Conservation (phyloP, 164 flowering plant genomes). For the Aristolochia fimbriata region DNA sequence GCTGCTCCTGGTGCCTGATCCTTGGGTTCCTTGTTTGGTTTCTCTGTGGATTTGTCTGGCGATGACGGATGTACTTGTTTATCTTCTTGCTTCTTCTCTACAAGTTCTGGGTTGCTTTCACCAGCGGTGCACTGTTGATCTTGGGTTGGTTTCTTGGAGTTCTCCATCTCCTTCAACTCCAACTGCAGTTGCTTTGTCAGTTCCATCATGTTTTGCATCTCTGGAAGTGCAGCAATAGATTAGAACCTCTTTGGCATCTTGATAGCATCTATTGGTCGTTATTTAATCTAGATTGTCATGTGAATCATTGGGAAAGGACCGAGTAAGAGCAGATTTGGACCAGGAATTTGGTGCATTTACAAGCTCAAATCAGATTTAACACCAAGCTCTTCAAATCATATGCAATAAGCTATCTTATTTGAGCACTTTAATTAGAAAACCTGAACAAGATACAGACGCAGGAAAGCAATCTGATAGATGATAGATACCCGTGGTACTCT, state of each 20-base stretch:
- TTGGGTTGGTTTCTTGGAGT: slow-evolving; percentile 14
- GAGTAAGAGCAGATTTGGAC: not conserved
- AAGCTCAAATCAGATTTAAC: not conserved
- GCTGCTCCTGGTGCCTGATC: not conserved
- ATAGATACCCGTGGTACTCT: not conserved
- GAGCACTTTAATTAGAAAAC: not conserved
- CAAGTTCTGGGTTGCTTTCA: not conserved
- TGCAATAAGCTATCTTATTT: not conserved
- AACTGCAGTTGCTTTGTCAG: slow-evolving; percentile 29
- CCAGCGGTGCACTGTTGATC: slow-evolving; percentile 8
- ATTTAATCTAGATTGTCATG: no score
- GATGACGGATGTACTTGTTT: not conserved
- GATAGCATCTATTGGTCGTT: not conserved
- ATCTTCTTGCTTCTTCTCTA: not conserved
- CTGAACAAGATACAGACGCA: not conserved
- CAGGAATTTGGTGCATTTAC: not conserved
- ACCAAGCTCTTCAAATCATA: not conserved
- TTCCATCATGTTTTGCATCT: slow-evolving; percentile 46
- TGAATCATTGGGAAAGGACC: not conserved
- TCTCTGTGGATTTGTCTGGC: not conserved
- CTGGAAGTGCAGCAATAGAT: slow-evolving; percentile 22
- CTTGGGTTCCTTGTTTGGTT: not conserved
- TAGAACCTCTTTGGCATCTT: not conserved
- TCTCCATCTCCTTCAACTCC: slow-evolving; percentile 20
- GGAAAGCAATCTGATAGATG: not conserved